Base-by-base conservation (phyloP, 495 filamentous ascomycete species). In the Sphaerosporella brunnea region DNA sequence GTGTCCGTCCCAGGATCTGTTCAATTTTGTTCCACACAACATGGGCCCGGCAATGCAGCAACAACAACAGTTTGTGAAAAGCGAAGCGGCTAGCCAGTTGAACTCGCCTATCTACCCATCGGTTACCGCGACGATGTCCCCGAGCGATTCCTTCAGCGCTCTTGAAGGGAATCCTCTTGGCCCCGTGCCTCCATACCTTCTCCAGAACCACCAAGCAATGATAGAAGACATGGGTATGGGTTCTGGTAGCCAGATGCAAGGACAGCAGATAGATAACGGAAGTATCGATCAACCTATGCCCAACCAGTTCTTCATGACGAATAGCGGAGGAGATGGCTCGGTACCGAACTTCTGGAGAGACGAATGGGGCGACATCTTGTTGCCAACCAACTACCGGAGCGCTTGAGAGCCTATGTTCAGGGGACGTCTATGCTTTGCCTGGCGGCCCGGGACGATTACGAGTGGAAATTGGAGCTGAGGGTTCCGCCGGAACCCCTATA, bases 1-100 rank as follows among this genome's bases (percentile, higher is more conserved):
- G 84, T 96, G 95, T 53, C 80, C 86, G 1, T 84, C 86, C 0
- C 72, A 75, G 20, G 86, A 96, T 58, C 84, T 87, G 0, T 88
- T 94, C 49, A 84, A 79, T 0, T 96, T 40, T 44, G 45, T 40
- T 56, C 51, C 18, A 15, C 54, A 18, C 38, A 48, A 4, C 19
- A 62, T 82, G 86, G 2, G 82, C 78, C 54, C 84, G 86, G 56
- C 82, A 16, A 20, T 46, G 25, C 26, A 85, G 1, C 73, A 59
- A 19, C 54, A 64, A 28, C 65, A 63, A 23, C 61, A 64, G 25
- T 54, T 63, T 34, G 35, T 36, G n/a, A 52, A 55, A 23, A 25
- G 36, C 18, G 40, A 59, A 11, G 11, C 4, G 18, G 55, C 40
- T 23, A 26, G n/a, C 19, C 46, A 34, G 18, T 8, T 36, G n/a